Evolutionary conservation across 805 yeast genomes (phyloP).

Genomic region (Lachancea kluyveri): DNA sequence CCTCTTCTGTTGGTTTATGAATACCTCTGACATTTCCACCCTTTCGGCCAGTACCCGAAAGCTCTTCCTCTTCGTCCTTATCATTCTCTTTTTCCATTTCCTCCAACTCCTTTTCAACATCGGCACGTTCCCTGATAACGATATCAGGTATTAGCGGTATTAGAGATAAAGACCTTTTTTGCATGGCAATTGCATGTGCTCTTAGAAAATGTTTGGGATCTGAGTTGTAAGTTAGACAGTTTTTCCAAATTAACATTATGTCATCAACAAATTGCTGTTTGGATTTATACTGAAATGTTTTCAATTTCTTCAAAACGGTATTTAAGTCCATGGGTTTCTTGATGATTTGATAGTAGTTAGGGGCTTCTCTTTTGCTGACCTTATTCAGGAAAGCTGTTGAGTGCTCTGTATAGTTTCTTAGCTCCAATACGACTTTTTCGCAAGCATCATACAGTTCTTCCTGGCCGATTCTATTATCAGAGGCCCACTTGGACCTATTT

Average conservation of each 20-base stretch:
- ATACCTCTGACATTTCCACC: constrained; percentile 32
- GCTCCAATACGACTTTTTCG: constrained; percentile 86
- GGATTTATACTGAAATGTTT: constrained; percentile 71
- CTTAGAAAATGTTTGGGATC: constrained; percentile 91
- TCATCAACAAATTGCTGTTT: constrained; percentile 93
- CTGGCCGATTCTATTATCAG: constrained; percentile 91
- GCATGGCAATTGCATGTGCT: constrained; percentile 94
- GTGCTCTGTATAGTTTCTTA: constrained; percentile 90
- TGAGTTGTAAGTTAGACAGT: constrained; percentile 86
- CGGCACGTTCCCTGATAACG: constrained; percentile 62
- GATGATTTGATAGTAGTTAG: constrained; percentile 85
- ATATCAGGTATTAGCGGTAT: constrained; percentile 89
- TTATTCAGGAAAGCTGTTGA: constrained; percentile 92
- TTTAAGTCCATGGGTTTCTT: constrained; percentile 95
- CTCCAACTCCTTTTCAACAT: constrained; percentile 62
- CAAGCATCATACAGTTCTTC: constrained; percentile 97
- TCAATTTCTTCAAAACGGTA: constrained; percentile 87
- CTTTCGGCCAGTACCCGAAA: constrained; percentile 31
- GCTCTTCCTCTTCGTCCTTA: constrained; percentile 27
- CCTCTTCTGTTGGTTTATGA: constrained; percentile 21
- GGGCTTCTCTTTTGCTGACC: constrained; percentile 97
- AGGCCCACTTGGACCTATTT: constrained; percentile 96
- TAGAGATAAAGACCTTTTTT: constrained; percentile 70
- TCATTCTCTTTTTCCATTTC: constrained; percentile 35
- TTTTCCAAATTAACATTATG: constrained; percentile 89